Conservation (phyloP, 768 basidiomycete species). For the Mrakia gelida region DNA sequence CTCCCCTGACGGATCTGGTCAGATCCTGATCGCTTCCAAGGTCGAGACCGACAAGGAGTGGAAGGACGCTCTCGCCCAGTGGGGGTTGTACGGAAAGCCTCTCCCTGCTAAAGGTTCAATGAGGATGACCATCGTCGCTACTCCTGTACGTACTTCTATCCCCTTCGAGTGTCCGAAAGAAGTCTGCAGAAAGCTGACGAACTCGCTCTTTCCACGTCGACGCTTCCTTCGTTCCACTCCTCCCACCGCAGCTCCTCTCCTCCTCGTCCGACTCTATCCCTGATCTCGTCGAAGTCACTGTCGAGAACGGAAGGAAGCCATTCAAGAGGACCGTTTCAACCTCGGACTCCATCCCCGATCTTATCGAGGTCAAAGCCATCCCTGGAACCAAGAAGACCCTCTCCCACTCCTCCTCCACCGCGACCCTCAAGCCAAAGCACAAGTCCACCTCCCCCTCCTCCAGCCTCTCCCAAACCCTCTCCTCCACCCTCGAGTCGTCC, state of each 20-base stretch:
- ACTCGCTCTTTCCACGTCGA: background rate
- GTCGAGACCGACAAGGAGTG: background rate
- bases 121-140: constrained; percentile 3
- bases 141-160: background rate
- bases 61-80: background rate
- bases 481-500: constrained; percentile 9
- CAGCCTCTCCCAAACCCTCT: constrained; percentile 12
- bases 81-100: constrained; percentile 1
- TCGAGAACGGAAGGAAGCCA: background rate
- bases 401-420: background rate
- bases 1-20: constrained; percentile 6
- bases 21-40: constrained; percentile 14
- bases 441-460: background rate
- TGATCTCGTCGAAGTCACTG: background rate
- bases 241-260: constrained; percentile 8
- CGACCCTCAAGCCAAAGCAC: background rate
- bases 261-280: background rate
- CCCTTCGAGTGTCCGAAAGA: background rate
- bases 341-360: background rate
- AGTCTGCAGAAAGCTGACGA: background rate
- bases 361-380: background rate
- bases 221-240: background rate
- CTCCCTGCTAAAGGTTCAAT: constrained; percentile 8
- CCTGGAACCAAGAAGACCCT: background rate
- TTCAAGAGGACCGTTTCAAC: background rate